Evolutionary conservation across 768 basidiomycete genomes (phyloP).

Genomic region (Exidia glandulosa): DNA sequence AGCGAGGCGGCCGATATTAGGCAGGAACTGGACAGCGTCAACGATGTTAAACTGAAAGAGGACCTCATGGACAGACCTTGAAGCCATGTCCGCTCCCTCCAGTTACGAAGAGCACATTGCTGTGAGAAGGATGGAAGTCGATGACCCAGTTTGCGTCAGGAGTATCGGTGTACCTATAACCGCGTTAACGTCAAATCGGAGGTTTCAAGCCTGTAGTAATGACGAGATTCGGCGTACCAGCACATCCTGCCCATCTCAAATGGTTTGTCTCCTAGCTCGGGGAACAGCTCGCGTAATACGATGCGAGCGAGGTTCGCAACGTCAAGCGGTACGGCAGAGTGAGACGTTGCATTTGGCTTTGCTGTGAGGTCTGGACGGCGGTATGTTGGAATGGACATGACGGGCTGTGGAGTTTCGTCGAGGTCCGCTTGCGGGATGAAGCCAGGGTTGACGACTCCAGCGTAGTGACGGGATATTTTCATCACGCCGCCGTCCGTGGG

Average conservation of each 20-base stretch:
- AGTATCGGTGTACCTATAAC: slow-evolving; percentile 79
- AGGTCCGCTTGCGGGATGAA: slow-evolving; percentile 2
- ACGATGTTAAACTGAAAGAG: background rate
- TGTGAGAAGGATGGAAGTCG: slow-evolving; percentile 51
- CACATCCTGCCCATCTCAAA: slow-evolving; percentile 71
- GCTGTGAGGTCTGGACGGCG: slow-evolving; percentile 38
- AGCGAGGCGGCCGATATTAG: slow-evolving; percentile 69
- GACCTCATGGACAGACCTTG: slow-evolving; percentile 39
- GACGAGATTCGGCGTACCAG: slow-evolving; percentile 41
- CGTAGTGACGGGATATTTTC: slow-evolving; percentile 68
- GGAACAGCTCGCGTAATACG: slow-evolving; percentile 51
- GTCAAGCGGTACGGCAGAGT: slow-evolving; percentile 50
- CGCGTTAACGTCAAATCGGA: background rate
- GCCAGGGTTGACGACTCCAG: slow-evolving; percentile 49
- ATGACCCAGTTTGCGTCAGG: slow-evolving; percentile 85
- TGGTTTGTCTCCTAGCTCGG: slow-evolving; percentile 62
- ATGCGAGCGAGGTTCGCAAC: slow-evolving; percentile 40
- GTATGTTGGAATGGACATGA: slow-evolving; percentile 68
- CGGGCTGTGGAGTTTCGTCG: slow-evolving; percentile 19
- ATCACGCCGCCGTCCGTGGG: slow-evolving; percentile 58
- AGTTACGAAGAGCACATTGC: slow-evolving; percentile 67
- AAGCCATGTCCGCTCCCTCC: slow-evolving; percentile 83
- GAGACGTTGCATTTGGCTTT: slow-evolving; percentile 28
- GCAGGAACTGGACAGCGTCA: slow-evolving; percentile 55
- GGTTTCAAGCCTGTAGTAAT: too few species aligned